Percentiles rank a stretch among this genome's conserved stretches.
These are phyloP conservation scores for Agrocybe praecox DNA, from an alignment of 768 basidiomycete species.

Conservation along the genomic window DNA sequence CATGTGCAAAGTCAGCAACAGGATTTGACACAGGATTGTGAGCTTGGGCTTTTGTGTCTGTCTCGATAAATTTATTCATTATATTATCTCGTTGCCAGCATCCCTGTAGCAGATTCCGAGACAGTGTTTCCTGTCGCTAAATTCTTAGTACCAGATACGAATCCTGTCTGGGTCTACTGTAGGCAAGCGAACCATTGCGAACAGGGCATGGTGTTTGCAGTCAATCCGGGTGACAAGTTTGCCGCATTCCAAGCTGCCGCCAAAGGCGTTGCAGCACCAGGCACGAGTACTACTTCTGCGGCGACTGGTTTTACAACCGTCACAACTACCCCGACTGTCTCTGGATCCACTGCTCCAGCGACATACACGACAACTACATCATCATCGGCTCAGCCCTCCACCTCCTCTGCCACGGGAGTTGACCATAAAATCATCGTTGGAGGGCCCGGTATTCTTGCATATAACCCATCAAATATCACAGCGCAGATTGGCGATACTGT, in stretches of 20 bases:
- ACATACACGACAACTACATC: slow-evolving; percentile 32
- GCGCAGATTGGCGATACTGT: slow-evolving; percentile 51
- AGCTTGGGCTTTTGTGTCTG: slow-evolving; percentile 6
- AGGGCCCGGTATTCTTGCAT: slow-evolving; percentile 36
- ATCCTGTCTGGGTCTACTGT: slow-evolving; percentile 64
- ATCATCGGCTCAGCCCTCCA: slow-evolving; percentile 20
- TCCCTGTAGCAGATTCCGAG: slow-evolving; percentile 45
- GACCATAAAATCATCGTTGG: slow-evolving; percentile 48
- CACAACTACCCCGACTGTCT: slow-evolving; percentile 26
- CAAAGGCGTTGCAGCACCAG: slow-evolving; percentile 26
- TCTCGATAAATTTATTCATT: background rate
- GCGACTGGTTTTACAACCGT: slow-evolving; percentile 25
- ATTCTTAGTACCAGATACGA: slow-evolving; percentile 33
- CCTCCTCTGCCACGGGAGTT: slow-evolving; percentile 14
- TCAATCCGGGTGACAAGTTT: slow-evolving; percentile 61
- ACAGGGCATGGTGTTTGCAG: slow-evolving; percentile 65
- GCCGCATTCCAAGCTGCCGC: slow-evolving; percentile 58
- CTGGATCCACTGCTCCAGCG: slow-evolving; percentile 24
- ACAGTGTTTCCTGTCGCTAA: slow-evolving; percentile 50
- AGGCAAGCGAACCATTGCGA: slow-evolving; percentile 56
- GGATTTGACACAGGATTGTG: slow-evolving; percentile 68
- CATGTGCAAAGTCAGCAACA: slow-evolving; percentile 40
- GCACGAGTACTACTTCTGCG: slow-evolving; percentile 19
- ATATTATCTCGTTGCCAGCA: slow-evolving; percentile 26
- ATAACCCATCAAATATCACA: slow-evolving; percentile 45